Conservation (phyloP, 177 flowering plant genomes). For the Vitis hybrid region DNA sequence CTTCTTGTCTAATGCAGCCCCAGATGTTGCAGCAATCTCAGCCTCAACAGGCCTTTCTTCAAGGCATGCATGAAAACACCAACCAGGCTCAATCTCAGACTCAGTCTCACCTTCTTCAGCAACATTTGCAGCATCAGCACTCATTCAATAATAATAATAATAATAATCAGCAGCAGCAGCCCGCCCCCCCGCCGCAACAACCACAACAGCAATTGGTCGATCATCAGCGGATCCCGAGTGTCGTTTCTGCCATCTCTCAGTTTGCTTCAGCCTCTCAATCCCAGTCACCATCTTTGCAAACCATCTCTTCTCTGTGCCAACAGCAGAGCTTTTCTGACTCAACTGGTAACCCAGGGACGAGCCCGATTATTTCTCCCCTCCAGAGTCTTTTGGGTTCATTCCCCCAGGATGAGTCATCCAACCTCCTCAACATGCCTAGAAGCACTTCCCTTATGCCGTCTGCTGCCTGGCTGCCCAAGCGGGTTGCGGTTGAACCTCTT, state of each 20-base stretch:
- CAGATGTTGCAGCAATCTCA: conserved; percentile 66
- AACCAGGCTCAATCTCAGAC: conserved; percentile 23
- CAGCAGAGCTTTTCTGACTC: conserved; percentile 58
- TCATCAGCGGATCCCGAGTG: conserved; percentile 42
- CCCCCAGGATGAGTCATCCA: conserved; percentile 58
- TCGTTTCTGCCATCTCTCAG: conserved; percentile 48
- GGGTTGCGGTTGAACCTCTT: conserved; percentile 58
- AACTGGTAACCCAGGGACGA: conserved; percentile 42
- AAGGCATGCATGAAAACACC: conserved; percentile 36
- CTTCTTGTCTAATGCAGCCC: conserved; percentile 42
- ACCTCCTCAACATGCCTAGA: conserved; percentile 50
- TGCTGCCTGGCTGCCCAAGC: conserved; percentile 57
- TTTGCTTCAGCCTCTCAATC: conserved; percentile 50
- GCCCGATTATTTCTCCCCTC: conserved; percentile 54
- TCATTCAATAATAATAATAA: conserved; percentile 22
- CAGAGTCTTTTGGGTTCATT: conserved; percentile 67
- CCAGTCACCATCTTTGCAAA: conserved; percentile 46
- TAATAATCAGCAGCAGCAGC: conserved; percentile 19
- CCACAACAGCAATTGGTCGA: conserved; percentile 40
- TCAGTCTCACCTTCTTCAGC: conserved; percentile 45
- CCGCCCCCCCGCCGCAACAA: conserved; percentile 18
- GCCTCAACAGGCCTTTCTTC: conserved; percentile 49
- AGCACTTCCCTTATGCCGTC: conserved; percentile 37
- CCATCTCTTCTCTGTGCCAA: conserved; percentile 51
- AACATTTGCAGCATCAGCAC: conserved; percentile 45